Percentiles rank a stretch among this genome's conserved stretches.
Evolutionary conservation across 2,329 filamentous ascomycete genomes (phyloP).

Genomic region (Aspergillus intermedius): DNA sequence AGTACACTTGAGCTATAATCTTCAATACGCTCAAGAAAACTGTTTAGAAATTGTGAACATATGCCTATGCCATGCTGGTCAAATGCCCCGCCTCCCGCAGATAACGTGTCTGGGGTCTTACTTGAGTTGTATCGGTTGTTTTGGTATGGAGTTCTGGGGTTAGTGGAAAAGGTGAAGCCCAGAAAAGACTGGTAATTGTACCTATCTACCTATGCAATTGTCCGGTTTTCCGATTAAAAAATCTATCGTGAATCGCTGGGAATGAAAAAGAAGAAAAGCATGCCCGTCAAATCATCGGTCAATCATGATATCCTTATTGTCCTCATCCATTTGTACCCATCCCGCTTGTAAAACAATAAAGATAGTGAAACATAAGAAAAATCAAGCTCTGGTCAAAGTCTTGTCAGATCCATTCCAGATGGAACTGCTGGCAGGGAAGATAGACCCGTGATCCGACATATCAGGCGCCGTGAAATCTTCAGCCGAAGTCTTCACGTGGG

Average conservation of each 20-base stretch:
- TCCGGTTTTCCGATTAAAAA: not conserved
- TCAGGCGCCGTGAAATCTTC: constrained; percentile 12
- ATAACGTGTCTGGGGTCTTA: no score
- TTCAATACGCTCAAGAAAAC: no score
- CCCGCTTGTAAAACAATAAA: no score
- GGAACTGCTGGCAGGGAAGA: constrained; percentile 24
- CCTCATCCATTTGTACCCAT: no score
- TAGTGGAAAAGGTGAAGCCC: not conserved
- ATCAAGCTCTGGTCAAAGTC: constrained; percentile 1
- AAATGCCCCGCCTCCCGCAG: no score
- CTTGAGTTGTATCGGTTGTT: no score
- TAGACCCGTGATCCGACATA: constrained; percentile 18
- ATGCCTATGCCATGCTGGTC: no score
- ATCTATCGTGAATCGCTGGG: not conserved
- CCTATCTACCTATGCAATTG: not conserved
- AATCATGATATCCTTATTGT: no score
- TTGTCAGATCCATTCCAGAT: constrained; percentile 19
- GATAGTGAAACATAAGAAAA: no score
- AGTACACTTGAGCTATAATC: no score
- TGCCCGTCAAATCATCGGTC: not conserved
- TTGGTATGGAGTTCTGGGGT: no score
- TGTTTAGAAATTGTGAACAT: no score
- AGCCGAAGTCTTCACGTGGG: constrained; percentile 23
- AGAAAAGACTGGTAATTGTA: not conserved
- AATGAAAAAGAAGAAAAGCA: not conserved